These are phyloP conservation scores for Mortierella polycephala DNA, from an alignment of 371 early-diverging fungal genomes.

Conservation along the genomic window DNA sequence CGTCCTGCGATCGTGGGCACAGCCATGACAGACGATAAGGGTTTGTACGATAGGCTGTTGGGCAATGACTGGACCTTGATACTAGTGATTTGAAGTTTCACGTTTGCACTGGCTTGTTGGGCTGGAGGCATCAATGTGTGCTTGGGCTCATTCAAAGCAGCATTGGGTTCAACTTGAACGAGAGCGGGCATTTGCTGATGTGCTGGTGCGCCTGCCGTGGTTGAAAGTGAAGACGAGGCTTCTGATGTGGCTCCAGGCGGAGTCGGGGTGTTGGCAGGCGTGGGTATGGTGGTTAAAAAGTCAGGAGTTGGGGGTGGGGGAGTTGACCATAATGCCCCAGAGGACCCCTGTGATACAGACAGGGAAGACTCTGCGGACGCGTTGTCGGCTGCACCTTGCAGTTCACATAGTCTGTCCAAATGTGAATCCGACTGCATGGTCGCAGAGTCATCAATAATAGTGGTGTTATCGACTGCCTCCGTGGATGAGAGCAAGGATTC, in stretches of 20 bases:
- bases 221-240: slow-evolving; percentile 1
- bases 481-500: slow-evolving; percentile 11
- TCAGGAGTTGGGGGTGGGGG: slow-evolving; percentile 11
- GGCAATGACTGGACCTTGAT: slow-evolving; percentile 14
- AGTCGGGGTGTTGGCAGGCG: slow-evolving; percentile 44
- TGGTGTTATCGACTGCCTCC: background rate
- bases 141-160: background rate
- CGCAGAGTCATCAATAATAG: background rate
- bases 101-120: background rate
- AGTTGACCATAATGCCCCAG: slow-evolving; percentile 6
- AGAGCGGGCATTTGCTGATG: background rate
- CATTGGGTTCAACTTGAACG: background rate
- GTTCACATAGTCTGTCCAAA: background rate
- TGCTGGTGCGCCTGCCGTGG: background rate
- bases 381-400: background rate
- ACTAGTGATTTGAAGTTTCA: background rate
- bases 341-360: slow-evolving; percentile 11
- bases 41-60: slow-evolving; percentile 25
- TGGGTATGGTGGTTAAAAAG: slow-evolving; percentile 22
- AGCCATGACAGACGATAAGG: slow-evolving; percentile 14
- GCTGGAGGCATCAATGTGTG: background rate
- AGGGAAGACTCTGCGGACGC: slow-evolving; percentile 19
- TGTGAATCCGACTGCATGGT: background rate
- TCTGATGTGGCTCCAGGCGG: slow-evolving; percentile 7
- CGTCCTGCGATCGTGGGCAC: slow-evolving; percentile 11